Conservation (phyloP, 2,329 filamentous ascomycete genomes). For the Fusarium caatingaense region DNA sequence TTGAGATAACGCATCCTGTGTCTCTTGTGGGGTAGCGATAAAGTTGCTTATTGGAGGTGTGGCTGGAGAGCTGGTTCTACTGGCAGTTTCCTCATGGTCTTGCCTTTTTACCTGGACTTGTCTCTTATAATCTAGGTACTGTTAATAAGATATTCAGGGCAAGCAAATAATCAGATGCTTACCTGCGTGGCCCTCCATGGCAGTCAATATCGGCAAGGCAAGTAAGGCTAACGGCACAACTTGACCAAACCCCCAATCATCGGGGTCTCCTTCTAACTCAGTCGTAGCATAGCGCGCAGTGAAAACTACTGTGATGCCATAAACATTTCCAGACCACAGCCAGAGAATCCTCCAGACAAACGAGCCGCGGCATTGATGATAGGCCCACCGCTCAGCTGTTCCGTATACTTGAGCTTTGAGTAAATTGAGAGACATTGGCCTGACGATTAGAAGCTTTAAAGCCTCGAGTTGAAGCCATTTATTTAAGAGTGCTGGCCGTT, state of each 20-base stretch:
- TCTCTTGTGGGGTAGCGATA: neutral
- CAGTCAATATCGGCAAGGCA: neutral
- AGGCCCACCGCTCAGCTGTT: neutral
- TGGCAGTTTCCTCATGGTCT: neutral
- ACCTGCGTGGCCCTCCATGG: neutral
- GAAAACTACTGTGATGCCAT: neutral
- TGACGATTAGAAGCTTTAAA: fast-evolving
- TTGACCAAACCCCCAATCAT: neutral
- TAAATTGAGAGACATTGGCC: fast-evolving
- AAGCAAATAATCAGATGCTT: fast-evolving
- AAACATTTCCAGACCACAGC: neutral
- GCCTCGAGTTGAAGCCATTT: neutral
- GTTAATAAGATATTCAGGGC: fast-evolving
- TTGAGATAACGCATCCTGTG: neutral
- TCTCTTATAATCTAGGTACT: neutral
- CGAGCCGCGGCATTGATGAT: neutral
- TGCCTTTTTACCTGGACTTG: neutral
- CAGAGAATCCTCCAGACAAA: neutral
- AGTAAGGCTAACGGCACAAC: neutral
- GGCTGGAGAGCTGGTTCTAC: neutral
- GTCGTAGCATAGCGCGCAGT: fast-evolving
- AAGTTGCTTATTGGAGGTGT: neutral
- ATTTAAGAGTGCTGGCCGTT: neutral
- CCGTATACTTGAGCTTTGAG: fast-evolving
- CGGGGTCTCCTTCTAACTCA: neutral